Percentiles rank a stretch among this genome's conserved stretches.
These are phyloP conservation scores for Talaromyces sp. DNA, from an alignment of 2,329 filamentous ascomycete species.

Conservation along the genomic window DNA sequence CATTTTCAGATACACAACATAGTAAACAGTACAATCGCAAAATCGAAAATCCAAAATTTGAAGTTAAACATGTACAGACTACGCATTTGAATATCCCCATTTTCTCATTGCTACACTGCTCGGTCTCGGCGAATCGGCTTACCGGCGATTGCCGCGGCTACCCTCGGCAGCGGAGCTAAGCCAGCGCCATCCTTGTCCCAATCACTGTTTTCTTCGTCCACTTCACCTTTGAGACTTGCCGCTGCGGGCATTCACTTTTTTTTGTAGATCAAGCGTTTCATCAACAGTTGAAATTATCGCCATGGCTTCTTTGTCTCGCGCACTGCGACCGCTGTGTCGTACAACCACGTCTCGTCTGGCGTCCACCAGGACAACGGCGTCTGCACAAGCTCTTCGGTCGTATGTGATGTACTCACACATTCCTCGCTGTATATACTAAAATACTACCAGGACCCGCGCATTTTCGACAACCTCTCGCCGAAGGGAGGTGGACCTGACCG, in stretches of 20 bases:
- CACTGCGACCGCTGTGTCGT: conserved; percentile 41
- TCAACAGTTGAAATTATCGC: conserved; percentile 9
- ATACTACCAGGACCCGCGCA: conserved; percentile 39
- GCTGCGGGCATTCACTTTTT: not conserved
- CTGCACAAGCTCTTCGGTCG: conserved; percentile 36
- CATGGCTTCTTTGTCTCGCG: conserved; percentile 46
- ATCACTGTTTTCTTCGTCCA: not conserved
- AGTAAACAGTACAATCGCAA: not conserved
- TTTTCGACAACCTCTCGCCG: conserved; percentile 57
- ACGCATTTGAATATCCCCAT: not conserved
- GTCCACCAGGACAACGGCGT: conserved; percentile 28
- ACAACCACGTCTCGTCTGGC: conserved; percentile 33
- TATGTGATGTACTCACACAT: conserved; percentile 19
- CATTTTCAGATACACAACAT: not conserved
- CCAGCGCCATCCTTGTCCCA: not conserved
- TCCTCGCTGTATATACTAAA: not conserved
- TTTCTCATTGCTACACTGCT: not conserved
- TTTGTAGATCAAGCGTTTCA: not conserved
- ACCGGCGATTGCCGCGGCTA: conserved; percentile 6
- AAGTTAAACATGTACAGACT: too few relatives aligned
- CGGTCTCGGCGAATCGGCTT: not conserved
- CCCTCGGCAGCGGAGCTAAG: conserved; percentile 2
- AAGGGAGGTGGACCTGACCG: conserved; percentile 59
- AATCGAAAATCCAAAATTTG: not conserved
- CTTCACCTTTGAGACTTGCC: not conserved